phyloP scores from a whole-genome alignment of 2,329 filamentous ascomycete species.

The Bretziella fagacearum region DNA sequence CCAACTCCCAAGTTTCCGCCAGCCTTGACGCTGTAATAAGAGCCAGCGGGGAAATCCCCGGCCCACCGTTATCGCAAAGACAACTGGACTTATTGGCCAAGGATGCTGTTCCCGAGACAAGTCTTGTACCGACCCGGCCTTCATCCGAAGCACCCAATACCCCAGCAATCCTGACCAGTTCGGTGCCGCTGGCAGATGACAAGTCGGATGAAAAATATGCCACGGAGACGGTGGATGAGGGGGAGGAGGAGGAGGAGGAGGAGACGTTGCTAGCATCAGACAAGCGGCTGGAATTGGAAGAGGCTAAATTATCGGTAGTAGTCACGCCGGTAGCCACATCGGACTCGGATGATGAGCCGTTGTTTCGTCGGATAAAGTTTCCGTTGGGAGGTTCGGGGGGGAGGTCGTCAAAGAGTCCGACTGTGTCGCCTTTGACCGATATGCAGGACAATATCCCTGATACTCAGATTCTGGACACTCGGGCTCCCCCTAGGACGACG shows the following conservation, averaged over 20 bases:
- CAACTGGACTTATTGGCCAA: background rate
- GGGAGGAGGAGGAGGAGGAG: constrained; percentile 1
- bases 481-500: background rate
- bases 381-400: background rate
- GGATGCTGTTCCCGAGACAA: constrained; percentile 13
- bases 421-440: constrained; percentile 10
- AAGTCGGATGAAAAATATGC: too few species aligned
- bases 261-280: background rate
- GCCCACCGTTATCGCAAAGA: background rate
- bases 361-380: constrained; percentile 8
- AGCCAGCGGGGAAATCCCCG: constrained; percentile 4
- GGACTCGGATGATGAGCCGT: constrained; percentile 1
- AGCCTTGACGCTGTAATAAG: background rate
- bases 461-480: constrained; percentile 9
- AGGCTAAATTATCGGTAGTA: background rate
- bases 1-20: constrained; percentile 9
- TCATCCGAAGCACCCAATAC: background rate
- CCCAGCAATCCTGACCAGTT: background rate
- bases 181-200: background rate
- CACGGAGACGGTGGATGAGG: background rate
- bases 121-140: constrained; percentile 5
- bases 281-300: background rate
- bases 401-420: constrained; percentile 8
- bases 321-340: background rate
- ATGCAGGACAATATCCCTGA: constrained; percentile 8